Percentiles rank a stretch among this genome's conserved stretches.
Conservation (phyloP, 2,329 filamentous ascomycete genomes). For the Magnaporthiopsis rhizophila region DNA sequence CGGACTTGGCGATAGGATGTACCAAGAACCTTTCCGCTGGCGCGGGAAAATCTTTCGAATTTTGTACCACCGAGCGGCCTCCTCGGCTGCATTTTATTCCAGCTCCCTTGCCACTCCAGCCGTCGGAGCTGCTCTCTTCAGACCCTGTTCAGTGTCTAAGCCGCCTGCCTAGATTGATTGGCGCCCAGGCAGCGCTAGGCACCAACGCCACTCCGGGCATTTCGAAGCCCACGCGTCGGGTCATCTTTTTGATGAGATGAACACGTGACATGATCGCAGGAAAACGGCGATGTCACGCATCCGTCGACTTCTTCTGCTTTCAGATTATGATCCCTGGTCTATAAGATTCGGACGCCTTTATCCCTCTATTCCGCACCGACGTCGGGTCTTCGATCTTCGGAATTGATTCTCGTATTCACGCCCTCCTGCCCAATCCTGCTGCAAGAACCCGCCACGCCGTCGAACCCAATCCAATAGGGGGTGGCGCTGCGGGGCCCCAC, state of each 20-base stretch:
- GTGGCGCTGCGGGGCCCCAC: background rate
- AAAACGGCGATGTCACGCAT: background rate
- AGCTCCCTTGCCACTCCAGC: background rate
- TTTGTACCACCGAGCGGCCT: background rate
- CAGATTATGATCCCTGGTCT: background rate
- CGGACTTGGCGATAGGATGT: background rate
- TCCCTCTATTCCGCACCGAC: too few relatives aligned
- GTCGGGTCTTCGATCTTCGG: background rate
- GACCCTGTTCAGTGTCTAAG: background rate
- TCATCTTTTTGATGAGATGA: background rate
- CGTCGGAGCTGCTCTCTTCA: background rate
- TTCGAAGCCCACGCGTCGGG: background rate
- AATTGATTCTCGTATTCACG: background rate
- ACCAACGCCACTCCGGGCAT: background rate
- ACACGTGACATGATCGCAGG: background rate
- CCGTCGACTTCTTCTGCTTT: background rate
- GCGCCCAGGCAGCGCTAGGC: background rate
- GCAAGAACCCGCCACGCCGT: background rate
- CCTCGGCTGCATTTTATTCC: too few relatives aligned
- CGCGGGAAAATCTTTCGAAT: background rate
- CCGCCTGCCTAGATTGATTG: background rate
- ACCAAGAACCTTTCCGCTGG: background rate
- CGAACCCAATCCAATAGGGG: conserved; percentile 2
- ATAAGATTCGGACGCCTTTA: too few relatives aligned
- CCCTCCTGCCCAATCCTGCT: background rate